Evolutionary conservation across 371 early-diverging fungal species (phyloP), one percentile per base, ranked within the genome.

Genomic region (Encephalitozoon hellem): DNA sequence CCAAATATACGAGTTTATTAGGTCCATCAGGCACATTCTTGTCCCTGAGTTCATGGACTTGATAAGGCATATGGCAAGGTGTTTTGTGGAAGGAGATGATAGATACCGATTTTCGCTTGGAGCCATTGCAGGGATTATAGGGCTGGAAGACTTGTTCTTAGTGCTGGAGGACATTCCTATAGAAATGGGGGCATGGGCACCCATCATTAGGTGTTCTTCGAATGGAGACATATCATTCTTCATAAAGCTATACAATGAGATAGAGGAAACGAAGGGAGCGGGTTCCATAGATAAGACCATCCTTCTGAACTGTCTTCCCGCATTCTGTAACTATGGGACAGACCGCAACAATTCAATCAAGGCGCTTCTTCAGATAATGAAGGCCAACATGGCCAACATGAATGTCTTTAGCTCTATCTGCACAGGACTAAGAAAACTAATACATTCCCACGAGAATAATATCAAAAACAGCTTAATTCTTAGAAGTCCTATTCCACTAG

Each of bases 211-310:
- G 4, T 34, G 39, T 4, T 59, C 52, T 55, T 52, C 43, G 0
- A 72, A 72, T 45, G 59, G 47, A 41, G 72, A 72, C 45, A 63
- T 72, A 28, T 72, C 59, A 39, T 30, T 72, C n/a, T 72, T 72
- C 21, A 34, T 72, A n/a, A 55, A 45, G 38, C 18, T 72, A 9
- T 63, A 63, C 39, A 11, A 23, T 11, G 28, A 23, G 3, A 25
- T 67, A 23, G 59, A 26, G 26, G 21, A 72, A 45, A 53, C 30
- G 8, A 38, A 59, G 28, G 59, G 34, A 4, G 38, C 15, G 32
- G 38, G 9, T n/a, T 34, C 34, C 12, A 59, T 59, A 0, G 47
- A 72, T 9, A 55, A 25, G 9, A 55, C 47, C 1, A 28, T 63
- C 18, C 32, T 59, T n/a, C n/a, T 72, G 49, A 59, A 59, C 59